Base-by-base conservation (phyloP, 2,329 filamentous ascomycete species). In the Huntiella abstrusa region DNA sequence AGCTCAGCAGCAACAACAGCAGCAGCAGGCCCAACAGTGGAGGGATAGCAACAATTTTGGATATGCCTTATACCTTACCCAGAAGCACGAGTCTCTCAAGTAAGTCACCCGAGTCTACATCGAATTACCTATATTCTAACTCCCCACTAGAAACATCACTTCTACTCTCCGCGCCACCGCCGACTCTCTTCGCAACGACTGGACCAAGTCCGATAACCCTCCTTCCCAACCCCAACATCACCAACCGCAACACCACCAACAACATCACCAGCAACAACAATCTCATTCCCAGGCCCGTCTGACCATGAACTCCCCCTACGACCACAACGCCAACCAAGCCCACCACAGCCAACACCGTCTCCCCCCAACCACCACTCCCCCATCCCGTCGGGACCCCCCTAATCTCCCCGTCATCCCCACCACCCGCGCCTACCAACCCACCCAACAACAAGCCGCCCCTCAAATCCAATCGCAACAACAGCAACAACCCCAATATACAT, bases 71-170 rank as follows among this genome's bases (percentile, higher is more conserved):
- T 48, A 48, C n/a, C 10, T 48, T 17, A 17, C 37, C 15, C 47
- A 48, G 13, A 48, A 48, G 32, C 42, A 48, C 15, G 42, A 48
- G 19, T 40, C 41, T 19, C 42, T 48, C 17, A 48, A 48, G 47
- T 48, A 48, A 17, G 47, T 45, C 12, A 4, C 17, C 34, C 19
- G 32, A 17, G 10, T 45, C 16, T 17, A 12, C 35, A 33, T n/a
- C 16, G 22, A 43, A 34, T 13, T 39, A 42, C 34, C 39, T 33
- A 43, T 17, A 13, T 5, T 19, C 22, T 28, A 28, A 28, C 17
- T 17, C n/a, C 41, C n/a, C 33, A 34, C 33, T 43, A 48, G 47
- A 33, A 19, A 36, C 17, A 41, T 45, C 16, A 19, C 42, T 19
- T 43, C 40, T n/a, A 43, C 12, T 15, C 33, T 47, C 13, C 41